phyloP scores from a whole-genome alignment of 2,329 filamentous ascomycete genomes.

The Cladosporium sp. region DNA sequence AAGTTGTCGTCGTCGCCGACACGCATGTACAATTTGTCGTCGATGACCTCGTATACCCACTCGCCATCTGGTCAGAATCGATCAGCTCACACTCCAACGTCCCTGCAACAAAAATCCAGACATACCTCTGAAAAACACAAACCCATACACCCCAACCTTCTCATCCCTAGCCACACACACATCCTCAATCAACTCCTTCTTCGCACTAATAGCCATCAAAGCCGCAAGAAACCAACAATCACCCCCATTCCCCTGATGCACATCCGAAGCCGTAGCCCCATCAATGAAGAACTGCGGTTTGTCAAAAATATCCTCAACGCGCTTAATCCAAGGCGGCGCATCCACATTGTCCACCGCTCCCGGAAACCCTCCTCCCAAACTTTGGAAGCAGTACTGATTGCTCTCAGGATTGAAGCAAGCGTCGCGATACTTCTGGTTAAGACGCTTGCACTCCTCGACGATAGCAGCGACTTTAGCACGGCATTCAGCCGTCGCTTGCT shows the following conservation, averaged over 20 bases:
- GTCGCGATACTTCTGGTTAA: slow-evolving; percentile 85
- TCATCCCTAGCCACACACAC: slow-evolving; percentile 74
- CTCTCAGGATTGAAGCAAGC: slow-evolving; percentile 83
- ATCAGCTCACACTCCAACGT: not conserved
- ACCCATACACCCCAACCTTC: slow-evolving; percentile 77
- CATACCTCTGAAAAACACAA: slow-evolving; percentile 68
- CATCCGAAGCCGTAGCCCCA: slow-evolving; percentile 73
- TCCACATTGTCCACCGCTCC: slow-evolving; percentile 28
- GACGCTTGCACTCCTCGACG: slow-evolving; percentile 64
- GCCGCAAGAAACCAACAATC: slow-evolving; percentile 88
- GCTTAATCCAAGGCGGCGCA: slow-evolving; percentile 34
- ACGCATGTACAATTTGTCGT: slow-evolving; percentile 84
- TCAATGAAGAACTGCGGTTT: slow-evolving; percentile 65
- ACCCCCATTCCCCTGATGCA: slow-evolving; percentile 74
- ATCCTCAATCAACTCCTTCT: slow-evolving; percentile 73
- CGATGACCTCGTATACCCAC: slow-evolving; percentile 89
- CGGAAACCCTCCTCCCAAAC: slow-evolving; percentile 25
- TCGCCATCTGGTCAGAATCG: slow-evolving; percentile 62
- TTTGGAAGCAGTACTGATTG: slow-evolving; percentile 48
- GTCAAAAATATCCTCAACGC: slow-evolving; percentile 38
- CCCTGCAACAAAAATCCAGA: not conserved
- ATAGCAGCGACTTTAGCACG: slow-evolving; percentile 60
- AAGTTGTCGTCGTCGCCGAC: slow-evolving; percentile 77
- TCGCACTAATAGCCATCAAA: slow-evolving; percentile 72
- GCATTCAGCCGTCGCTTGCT: slow-evolving; percentile 70